Base-by-base conservation (phyloP, 2,329 filamentous ascomycete species). In the Hypoxylon sp. region DNA sequence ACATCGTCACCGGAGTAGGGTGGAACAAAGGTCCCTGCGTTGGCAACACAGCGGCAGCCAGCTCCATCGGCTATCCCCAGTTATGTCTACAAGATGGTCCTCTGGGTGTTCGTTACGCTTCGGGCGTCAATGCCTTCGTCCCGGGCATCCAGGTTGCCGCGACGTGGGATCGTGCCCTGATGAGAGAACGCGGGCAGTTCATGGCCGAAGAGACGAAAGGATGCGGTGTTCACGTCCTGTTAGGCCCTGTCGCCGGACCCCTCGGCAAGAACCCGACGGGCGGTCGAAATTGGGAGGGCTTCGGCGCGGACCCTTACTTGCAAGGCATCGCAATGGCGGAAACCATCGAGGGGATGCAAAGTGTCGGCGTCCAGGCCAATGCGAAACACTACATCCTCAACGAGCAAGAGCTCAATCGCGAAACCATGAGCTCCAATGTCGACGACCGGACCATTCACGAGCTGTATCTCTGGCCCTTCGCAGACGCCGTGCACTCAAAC, bases 251-350 rank as follows among this genome's bases (percentile, higher is more conserved):
- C 0, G 89, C 91, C 78, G 93, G 93, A 0, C 89, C 92, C 0
- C 76, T 96, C 2, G 93, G 93, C 6, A 88, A 92, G 72, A 86
- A 89, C 72, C 89, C 92, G 1, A 82, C 86, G 49, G 93, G 88
- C 30, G 93, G 93, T 0, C 83, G 93, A 36, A 93, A 93, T 74
- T 96, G 92, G 92, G 93, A 96, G 76, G 91, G 89, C 0, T 96
- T 95, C 74, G 90, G 91, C 0, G 83, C 89, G 0, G 93, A 96
- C 74, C 92, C 93, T 0, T 93, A 95, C 54, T 83, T 96, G 0
- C 65, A 87, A 18, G 90, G 89, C 16, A 81, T 90, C 67, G 87
- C 84, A 8, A 85, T 89, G 74, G 82, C 81, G 14, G 84, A 89
- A 75, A 90, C 88, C 0, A 82, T 91, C 57, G 79, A 84, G 68